A percentile compares a stretch with the other conserved stretches of the same genome.
These are phyloP conservation scores for Cajanus cajan DNA, from an alignment of 306 rosid species.

Conservation along the genomic window DNA sequence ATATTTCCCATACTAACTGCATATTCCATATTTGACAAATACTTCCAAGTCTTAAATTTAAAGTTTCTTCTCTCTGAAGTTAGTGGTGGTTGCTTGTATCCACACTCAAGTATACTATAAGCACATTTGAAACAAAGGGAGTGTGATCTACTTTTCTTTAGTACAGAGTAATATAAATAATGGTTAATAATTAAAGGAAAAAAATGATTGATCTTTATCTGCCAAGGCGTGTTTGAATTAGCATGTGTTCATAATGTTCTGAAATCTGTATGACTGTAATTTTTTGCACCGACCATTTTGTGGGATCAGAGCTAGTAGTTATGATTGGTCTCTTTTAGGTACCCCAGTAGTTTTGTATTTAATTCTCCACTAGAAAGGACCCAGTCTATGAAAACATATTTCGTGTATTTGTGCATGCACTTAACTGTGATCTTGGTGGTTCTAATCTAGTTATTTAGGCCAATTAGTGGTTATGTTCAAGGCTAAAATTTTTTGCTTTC, in stretches of 20 bases:
- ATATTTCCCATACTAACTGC: neutral
- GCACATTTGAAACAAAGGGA: neutral
- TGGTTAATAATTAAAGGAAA: neutral
- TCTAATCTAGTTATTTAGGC: neutral
- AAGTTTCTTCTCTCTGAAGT: too few species aligned
- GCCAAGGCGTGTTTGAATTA: neutral
- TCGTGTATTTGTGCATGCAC: neutral
- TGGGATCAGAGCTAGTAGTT: too few species aligned
- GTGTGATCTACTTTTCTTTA: neutral
- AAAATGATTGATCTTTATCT: neutral
- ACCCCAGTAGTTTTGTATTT: neutral
- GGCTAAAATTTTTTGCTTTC: neutral
- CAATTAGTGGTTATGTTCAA: neutral
- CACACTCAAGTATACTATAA: neutral
- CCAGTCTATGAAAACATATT: neutral
- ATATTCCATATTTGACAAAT: neutral
- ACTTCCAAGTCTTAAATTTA: neutral
- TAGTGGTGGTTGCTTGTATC: too few species aligned
- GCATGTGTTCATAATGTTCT: neutral
- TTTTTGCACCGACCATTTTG: neutral
- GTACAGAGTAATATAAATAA: neutral
- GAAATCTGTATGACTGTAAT: neutral
- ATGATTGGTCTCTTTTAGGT: too few species aligned
- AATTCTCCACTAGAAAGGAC: neutral
- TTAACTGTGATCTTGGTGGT: neutral